phyloP scores from a whole-genome alignment of 225 moss, liverwort and hornwort genomes.

The Straminergon stramineum region DNA sequence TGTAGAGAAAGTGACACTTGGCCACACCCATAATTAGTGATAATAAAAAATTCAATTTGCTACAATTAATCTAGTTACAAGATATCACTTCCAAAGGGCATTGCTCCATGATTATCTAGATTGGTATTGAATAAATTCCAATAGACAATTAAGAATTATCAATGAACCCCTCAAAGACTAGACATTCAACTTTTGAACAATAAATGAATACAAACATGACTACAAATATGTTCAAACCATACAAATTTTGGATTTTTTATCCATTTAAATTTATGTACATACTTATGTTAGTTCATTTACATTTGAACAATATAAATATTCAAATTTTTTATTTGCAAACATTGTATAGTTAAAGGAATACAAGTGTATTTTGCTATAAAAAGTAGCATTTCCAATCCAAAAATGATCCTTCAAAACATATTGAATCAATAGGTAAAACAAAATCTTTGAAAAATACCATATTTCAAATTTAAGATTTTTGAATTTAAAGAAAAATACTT shows the following conservation, averaged over 20 bases:
- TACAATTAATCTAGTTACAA: neutral
- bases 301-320: neutral
- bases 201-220: neutral
- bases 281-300: neutral
- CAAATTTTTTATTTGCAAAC: neutral
- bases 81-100: neutral
- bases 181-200: neutral
- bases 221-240: neutral
- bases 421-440: neutral
- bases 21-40: neutral
- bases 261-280: neutral
- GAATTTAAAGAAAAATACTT: neutral
- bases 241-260: neutral
- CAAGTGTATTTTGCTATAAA: neutral
- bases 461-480: neutral
- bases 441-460: neutral
- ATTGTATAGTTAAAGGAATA: rapidly evolving
- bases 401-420: neutral
- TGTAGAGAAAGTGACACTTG: rapidly evolving
- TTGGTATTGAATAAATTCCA: neutral
- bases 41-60: neutral
- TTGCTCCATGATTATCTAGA: neutral
- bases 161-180: neutral
- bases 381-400: rapidly evolving
- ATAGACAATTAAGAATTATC: neutral